These are phyloP conservation scores for Moniliella sp. DNA, from an alignment of 1,284 basidiomycete genomes.

Conservation along the genomic window DNA sequence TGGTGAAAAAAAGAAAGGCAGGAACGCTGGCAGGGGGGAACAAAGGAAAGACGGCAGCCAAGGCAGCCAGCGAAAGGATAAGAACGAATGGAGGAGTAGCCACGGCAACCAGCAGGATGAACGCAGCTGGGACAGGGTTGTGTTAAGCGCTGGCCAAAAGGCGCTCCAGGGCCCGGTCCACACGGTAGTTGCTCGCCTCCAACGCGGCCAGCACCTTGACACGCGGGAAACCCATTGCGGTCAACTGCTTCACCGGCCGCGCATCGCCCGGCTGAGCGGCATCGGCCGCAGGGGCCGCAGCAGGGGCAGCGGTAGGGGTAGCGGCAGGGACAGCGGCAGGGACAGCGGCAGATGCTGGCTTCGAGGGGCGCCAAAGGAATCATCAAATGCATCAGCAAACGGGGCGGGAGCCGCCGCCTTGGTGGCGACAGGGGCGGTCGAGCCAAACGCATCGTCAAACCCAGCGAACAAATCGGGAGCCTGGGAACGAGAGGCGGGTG, in stretches of 20 bases:
- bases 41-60: no score
- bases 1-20: no score
- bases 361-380: not conserved
- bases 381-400: slow-evolving; percentile 4
- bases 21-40: no score
- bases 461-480: no score
- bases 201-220: slow-evolving; percentile 23
- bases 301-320: not conserved
- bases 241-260: slow-evolving; percentile 23
- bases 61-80: not conserved
- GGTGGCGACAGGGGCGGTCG: no score
- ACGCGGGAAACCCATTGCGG: slow-evolving; percentile 28
- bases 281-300: slow-evolving; percentile 6
- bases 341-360: not conserved
- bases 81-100: no score
- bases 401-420: not conserved
- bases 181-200: slow-evolving; percentile 22
- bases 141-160: slow-evolving; percentile 5
- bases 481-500: slow-evolving; percentile 1
- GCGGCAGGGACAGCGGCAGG: not conserved
- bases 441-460: no score
- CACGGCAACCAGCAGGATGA: no score
- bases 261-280: slow-evolving; percentile 23
- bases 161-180: slow-evolving; percentile 24
- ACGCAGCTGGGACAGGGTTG: no score